phyloP scores from a whole-genome alignment of 768 basidiomycete genomes.

The Leccinum barrowsii region DNA sequence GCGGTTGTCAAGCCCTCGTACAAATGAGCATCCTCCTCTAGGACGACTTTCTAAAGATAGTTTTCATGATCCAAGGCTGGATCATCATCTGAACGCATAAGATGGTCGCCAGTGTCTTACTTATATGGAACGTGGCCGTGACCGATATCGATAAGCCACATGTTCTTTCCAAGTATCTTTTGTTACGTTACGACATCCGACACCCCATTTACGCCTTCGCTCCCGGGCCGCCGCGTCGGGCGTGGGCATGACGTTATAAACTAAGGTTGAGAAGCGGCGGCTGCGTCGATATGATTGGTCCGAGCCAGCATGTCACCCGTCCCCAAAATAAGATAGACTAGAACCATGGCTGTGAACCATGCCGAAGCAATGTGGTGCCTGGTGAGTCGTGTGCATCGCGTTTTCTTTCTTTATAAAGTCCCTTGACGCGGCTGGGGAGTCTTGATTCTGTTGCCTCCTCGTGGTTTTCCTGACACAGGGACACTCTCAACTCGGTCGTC shows the following conservation, averaged over 20 bases:
- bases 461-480: neutral
- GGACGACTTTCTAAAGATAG: slow-evolving; percentile 7
- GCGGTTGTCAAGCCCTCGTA: neutral
- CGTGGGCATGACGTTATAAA: neutral
- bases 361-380: slow-evolving; percentile 15
- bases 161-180: neutral
- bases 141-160: neutral
- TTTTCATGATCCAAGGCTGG: neutral
- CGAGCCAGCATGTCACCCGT: neutral
- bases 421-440: neutral
- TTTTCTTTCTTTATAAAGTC: slow-evolving; percentile 25
- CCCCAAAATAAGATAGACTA: neutral
- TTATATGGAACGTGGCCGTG: neutral
- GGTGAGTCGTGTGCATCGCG: slow-evolving; percentile 16
- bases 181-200: neutral
- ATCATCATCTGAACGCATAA: neutral
- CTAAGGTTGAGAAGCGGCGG: too few relatives aligned
- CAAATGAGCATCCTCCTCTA: neutral
- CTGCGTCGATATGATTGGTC: neutral
- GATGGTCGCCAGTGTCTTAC: neutral
- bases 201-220: neutral
- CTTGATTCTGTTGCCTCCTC: slow-evolving; percentile 10
- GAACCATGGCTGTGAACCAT: slow-evolving; percentile 5
- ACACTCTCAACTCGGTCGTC: neutral
- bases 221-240: neutral